A percentile compares a stretch with the other conserved stretches of the same genome.
Evolutionary conservation across 73 alveolate species (phyloP).

Genomic region (Paramecium tetraurelia): DNA sequence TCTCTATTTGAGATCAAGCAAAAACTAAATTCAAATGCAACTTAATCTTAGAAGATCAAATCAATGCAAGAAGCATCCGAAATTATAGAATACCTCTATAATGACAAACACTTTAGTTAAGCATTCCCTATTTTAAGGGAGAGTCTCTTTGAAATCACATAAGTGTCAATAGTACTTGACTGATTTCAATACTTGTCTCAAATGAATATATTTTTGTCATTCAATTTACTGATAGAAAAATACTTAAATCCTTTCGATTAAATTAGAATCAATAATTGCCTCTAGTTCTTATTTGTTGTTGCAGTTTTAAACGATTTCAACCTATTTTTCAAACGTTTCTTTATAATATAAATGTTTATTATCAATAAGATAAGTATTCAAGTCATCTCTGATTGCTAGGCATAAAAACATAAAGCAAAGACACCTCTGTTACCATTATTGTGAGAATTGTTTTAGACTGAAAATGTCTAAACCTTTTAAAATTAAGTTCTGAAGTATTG

Average conservation of each 20-base stretch:
- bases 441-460: neutral
- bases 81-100: constrained; percentile 1
- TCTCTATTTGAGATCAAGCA: neutral
- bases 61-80: neutral
- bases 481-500: too few species aligned
- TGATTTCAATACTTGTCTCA: neutral
- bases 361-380: constrained; percentile 1
- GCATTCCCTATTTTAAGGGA: constrained; percentile 47
- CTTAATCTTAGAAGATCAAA: neutral
- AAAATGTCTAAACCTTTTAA: too few species aligned
- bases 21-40: neutral
- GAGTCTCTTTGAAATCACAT: neutral
- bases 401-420: neutral
- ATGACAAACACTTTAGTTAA: constrained; percentile 9
- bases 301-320: neutral
- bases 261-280: neutral
- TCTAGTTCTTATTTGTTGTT: neutral
- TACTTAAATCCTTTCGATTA: neutral
- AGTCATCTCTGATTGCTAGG: neutral
- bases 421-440: neutral
- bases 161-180: neutral
- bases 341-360: neutral
- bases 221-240: neutral
- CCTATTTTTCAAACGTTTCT: neutral
- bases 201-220: neutral